phyloP scores from a whole-genome alignment of 805 yeast species.

The Dipodascopsis uninucleata region DNA sequence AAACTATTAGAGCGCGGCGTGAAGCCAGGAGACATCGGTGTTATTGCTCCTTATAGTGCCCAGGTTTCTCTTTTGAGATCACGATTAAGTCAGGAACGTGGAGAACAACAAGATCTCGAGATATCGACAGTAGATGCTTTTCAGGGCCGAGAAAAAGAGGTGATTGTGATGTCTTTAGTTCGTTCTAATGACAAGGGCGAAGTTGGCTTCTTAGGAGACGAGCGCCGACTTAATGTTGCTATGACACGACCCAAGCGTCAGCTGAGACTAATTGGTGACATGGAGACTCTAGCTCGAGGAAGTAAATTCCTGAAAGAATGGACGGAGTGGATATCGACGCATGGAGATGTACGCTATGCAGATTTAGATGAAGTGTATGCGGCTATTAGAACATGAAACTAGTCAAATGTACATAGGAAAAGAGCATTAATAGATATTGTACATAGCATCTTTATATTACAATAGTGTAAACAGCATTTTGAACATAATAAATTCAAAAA shows the following conservation, averaged over 20 bases:
- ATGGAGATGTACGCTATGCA: slow-evolving; percentile 66
- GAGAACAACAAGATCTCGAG: slow-evolving; percentile 57
- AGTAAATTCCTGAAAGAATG: slow-evolving; percentile 54
- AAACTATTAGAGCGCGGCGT: slow-evolving; percentile 54
- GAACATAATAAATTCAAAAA: too few species aligned
- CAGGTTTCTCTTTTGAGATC: slow-evolving; percentile 57
- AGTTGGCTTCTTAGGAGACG: slow-evolving; percentile 79
- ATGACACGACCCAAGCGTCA: slow-evolving; percentile 87
- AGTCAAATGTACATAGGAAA: too few species aligned
- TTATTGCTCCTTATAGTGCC: slow-evolving; percentile 87
- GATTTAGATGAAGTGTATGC: slow-evolving; percentile 43
- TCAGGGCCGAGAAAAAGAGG: slow-evolving; percentile 93
- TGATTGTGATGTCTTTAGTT: slow-evolving; percentile 73
- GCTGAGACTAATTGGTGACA: slow-evolving; percentile 79
- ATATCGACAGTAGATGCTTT: slow-evolving; percentile 92
- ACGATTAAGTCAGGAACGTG: not conserved
- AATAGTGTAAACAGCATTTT: too few species aligned
- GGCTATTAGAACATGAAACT: too few species aligned
- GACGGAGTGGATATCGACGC: slow-evolving; percentile 66
- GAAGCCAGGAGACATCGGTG: slow-evolving; percentile 58
- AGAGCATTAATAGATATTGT: too few species aligned
- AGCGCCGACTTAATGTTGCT: slow-evolving; percentile 77
- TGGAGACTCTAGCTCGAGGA: slow-evolving; percentile 56
- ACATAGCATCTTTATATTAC: too few species aligned
- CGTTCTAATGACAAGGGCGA: slow-evolving; percentile 68